Evolutionary conservation across 202 grass and related monocot species (phyloP).

Genomic region (Saccharum hybrid): DNA sequence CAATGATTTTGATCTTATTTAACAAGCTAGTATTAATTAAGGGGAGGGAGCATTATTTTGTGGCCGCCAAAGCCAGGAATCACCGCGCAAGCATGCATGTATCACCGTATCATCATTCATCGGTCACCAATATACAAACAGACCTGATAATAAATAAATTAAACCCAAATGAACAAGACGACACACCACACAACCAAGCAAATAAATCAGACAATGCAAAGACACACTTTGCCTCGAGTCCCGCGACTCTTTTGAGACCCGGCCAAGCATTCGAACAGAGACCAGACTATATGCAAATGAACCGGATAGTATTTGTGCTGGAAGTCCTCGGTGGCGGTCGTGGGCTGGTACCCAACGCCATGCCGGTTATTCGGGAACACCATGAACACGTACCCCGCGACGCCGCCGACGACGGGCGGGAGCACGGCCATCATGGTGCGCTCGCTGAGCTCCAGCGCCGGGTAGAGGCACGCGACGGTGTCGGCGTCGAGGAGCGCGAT

Average conservation of each 20-base stretch:
- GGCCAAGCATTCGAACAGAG: neutral
- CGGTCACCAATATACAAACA: neutral
- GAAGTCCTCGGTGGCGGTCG: constrained; percentile 45
- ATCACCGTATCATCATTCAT: too few species aligned
- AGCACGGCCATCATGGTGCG: constrained; percentile 62
- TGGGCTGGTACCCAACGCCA: constrained; percentile 72
- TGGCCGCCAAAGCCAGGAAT: too few species aligned
- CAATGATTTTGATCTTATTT: too few species aligned
- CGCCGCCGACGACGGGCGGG: constrained; percentile 58
- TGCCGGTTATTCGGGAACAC: constrained; percentile 69
- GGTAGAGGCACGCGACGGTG: constrained; percentile 65
- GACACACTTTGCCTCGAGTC: neutral
- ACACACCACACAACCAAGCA: neutral
- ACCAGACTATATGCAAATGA: neutral
- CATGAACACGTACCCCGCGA: constrained; percentile 67
- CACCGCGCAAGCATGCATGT: too few species aligned
- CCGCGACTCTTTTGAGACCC: too few species aligned
- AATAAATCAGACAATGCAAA: neutral
- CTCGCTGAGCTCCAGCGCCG: constrained; percentile 56
- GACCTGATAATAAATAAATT: neutral
- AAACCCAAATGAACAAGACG: neutral
- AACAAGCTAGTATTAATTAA: neutral
- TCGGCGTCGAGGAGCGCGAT: constrained; percentile 65
- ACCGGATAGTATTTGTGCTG: neutral
- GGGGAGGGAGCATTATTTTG: too few species aligned